Percentiles rank a stretch among this genome's conserved stretches.
Conservation (phyloP, 75 land plant genomes). For the Azolla pinnata region DNA sequence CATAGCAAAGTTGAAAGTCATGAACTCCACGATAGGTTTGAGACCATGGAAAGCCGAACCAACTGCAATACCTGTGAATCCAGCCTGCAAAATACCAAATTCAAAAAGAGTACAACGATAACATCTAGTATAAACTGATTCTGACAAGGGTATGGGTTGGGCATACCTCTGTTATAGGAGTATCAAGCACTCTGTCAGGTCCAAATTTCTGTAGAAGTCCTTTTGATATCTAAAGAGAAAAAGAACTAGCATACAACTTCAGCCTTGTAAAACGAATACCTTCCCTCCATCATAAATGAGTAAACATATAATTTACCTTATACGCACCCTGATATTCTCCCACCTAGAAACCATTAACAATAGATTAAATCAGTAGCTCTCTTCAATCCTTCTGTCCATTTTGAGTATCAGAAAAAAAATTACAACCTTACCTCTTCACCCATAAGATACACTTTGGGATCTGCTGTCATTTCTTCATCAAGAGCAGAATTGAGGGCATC, state of each 20-base stretch:
- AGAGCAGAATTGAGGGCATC: conserved; percentile 86
- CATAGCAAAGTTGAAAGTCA: conserved; percentile 99
- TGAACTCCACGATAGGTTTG: conserved; percentile 85
- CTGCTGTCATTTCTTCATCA: conserved; percentile 87
- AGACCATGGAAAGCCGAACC: conserved; percentile 91
- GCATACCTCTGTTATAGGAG: conserved; percentile 92
- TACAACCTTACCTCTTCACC: conserved; percentile 69
- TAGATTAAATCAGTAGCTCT: no score
- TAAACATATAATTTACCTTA: conserved; percentile 40
- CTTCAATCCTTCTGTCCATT: background rate
- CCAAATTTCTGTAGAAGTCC: conserved; percentile 83
- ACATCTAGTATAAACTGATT: background rate
- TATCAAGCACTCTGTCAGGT: conserved; percentile 81
- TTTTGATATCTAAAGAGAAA: conserved; percentile 49
- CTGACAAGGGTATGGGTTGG: background rate
- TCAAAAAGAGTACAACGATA: no score
- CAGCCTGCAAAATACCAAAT: conserved; percentile 92
- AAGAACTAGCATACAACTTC: no score
- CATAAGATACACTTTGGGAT: conserved; percentile 71
- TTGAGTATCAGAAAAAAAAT: background rate
- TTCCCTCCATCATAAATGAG: background rate
- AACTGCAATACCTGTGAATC: conserved; percentile 93
- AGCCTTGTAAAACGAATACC: background rate
- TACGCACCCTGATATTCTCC: conserved; percentile 96
- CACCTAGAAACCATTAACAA: conserved; percentile 38